phyloP scores from a whole-genome alignment of 176 grass and related monocot genomes.

The Tuctoria greenei region DNA sequence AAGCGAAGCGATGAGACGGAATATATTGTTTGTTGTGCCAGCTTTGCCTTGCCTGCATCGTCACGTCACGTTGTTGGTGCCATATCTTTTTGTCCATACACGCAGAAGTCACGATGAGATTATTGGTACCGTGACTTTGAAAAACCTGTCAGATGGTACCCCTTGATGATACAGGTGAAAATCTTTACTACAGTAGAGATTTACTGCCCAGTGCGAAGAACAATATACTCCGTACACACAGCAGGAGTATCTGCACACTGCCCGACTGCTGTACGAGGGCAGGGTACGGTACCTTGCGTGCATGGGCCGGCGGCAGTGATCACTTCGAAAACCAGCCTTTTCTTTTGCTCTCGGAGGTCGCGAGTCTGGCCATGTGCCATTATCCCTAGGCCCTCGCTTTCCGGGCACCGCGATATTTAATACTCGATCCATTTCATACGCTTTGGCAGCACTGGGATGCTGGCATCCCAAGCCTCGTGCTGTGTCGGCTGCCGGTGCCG shows the following conservation, averaged over 20 bases:
- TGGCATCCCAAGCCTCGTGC: slow-evolving; percentile 27
- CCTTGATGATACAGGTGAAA: not conserved
- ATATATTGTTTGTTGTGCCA: not conserved
- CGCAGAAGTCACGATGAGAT: not conserved
- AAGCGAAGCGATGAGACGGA: slow-evolving; percentile 1
- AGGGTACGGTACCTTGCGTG: slow-evolving; percentile 17
- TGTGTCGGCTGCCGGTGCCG: not conserved
- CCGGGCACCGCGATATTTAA: slow-evolving; percentile 1
- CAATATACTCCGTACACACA: too few species aligned
- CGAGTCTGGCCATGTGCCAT: slow-evolving; percentile 5
- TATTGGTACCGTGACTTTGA: not conserved
- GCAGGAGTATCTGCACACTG: not conserved
- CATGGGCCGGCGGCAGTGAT: not conserved
- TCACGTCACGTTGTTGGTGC: slow-evolving; percentile 13
- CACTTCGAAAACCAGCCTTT: slow-evolving; percentile 22
- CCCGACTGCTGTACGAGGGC: not conserved
- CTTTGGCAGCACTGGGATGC: slow-evolving; percentile 8
- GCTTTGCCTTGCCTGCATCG: slow-evolving; percentile 18
- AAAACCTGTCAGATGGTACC: not conserved
- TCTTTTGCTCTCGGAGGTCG: not conserved
- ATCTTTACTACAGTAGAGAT: not conserved
- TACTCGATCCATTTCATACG: not conserved
- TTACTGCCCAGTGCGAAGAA: not conserved
- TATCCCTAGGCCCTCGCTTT: too few species aligned
- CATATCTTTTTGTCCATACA: not conserved